A percentile compares a stretch with the other conserved stretches of the same genome.
Conservation (phyloP, 2,329 filamentous ascomycete species). For the Dactylonectria macrodidyma region DNA sequence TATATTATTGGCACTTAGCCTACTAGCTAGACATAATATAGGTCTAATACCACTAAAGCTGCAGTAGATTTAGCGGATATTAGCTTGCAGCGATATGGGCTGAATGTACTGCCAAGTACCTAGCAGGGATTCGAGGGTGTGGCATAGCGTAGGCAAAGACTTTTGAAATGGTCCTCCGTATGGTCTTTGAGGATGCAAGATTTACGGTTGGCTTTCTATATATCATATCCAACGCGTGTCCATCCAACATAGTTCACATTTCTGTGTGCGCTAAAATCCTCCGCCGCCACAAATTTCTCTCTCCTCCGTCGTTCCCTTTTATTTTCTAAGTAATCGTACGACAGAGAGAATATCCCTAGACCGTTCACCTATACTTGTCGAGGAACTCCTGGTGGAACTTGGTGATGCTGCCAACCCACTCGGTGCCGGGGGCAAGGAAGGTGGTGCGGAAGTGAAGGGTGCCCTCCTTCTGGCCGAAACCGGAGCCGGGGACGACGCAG, state of each 20-base stretch:
- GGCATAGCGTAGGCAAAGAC: no score
- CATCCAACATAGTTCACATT: constrained; percentile 21
- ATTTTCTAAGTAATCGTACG: neutral
- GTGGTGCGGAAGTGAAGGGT: constrained; percentile 97
- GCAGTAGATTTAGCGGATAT: no score
- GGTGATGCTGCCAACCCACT: constrained; percentile 90
- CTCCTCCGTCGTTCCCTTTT: neutral
- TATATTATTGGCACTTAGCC: no score
- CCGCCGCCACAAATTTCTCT: neutral
- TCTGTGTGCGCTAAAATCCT: constrained; percentile 16
- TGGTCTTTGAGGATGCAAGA: constrained; percentile 19
- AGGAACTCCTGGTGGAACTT: constrained; percentile 95
- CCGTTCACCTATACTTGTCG: constrained; percentile 77
- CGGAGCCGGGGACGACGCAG: constrained; percentile 91
- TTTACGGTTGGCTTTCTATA: constrained; percentile 24
- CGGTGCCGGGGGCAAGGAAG: constrained; percentile 95
- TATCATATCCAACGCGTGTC: constrained; percentile 19
- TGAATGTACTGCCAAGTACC: no score
- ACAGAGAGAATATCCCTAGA: neutral
- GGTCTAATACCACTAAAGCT: no score
- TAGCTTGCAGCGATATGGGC: no score
- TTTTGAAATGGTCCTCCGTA: neutral
- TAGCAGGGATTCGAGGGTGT: no score
- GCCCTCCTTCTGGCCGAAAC: constrained; percentile 94
- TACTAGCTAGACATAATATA: no score